phyloP scores from a whole-genome alignment of 331 rosid species.

The Malus hybrid region DNA sequence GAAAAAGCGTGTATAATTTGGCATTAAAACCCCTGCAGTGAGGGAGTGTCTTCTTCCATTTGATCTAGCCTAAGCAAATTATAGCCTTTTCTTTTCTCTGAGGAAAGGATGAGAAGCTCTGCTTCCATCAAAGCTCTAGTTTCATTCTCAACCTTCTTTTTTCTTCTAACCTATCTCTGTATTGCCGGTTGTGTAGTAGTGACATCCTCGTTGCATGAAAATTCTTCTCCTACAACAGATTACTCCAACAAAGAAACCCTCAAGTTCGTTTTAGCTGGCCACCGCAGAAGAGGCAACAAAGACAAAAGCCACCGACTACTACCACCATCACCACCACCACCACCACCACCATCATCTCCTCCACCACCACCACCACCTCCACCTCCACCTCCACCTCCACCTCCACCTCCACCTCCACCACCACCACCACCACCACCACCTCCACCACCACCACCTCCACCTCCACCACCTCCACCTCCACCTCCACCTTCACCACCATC shows the following conservation, averaged over 20 bases:
- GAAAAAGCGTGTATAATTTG: not conserved
- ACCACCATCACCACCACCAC: not conserved
- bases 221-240: conserved; percentile 5
- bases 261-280: not conserved
- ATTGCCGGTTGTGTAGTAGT: not conserved
- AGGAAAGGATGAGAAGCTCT: conserved; percentile 27
- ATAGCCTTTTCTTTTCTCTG: not conserved
- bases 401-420: too few relatives aligned
- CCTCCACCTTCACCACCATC: not conserved
- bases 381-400: not conserved
- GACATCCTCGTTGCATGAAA: too few relatives aligned
- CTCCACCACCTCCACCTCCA: not conserved
- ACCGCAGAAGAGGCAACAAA: not conserved
- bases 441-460: not conserved
- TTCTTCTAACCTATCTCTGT: conserved; percentile 26
- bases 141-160: conserved; percentile 23
- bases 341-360: too few relatives aligned
- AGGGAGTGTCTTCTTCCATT: not conserved
- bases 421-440: not conserved
- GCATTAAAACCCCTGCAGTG: not conserved
- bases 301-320: not conserved
- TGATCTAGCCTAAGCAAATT: not conserved
- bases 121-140: conserved; percentile 8
- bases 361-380: too few relatives aligned
- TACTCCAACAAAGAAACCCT: conserved; percentile 5